These are phyloP conservation scores for Tetrapyrgos nigripes DNA, from an alignment of 1,284 basidiomycete species.

Conservation along the genomic window DNA sequence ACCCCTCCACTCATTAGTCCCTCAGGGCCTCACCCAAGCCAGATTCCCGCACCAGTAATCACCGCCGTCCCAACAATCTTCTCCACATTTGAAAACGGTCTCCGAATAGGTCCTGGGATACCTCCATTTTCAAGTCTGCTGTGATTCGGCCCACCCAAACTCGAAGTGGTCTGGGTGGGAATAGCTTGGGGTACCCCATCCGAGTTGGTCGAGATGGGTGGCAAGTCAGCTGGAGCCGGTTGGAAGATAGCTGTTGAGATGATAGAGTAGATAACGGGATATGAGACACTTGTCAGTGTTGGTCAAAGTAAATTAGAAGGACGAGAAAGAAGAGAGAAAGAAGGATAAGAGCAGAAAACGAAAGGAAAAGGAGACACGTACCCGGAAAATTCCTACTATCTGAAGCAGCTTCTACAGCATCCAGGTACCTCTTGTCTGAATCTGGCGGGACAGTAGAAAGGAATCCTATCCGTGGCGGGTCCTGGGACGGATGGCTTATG, in stretches of 20 bases:
- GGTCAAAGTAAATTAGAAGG: neutral
- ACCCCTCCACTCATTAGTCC: no score
- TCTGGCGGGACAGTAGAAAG: conserved; percentile 67
- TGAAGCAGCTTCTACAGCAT: conserved; percentile 46
- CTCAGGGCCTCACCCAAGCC: neutral
- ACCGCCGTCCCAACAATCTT: no score
- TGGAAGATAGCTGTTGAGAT: conserved; percentile 33
- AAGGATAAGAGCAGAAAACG: neutral
- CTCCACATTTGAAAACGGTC: neutral
- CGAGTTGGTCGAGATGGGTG: conserved; percentile 20
- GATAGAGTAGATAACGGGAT: no score
- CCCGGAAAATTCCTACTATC: conserved; percentile 48
- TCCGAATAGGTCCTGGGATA: neutral
- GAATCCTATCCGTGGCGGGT: conserved; percentile 74
- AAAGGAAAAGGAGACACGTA: conserved; percentile 27
- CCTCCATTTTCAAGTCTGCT: neutral
- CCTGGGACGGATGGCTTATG: conserved; percentile 63
- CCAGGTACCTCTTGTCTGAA: conserved; percentile 46
- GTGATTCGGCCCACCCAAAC: neutral
- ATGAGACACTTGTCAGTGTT: no score
- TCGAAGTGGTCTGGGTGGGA: neutral
- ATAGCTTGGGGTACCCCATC: conserved; percentile 4
- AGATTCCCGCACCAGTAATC: neutral
- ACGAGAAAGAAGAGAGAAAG: neutral
- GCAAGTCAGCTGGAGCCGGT: conserved; percentile 33